Evolutionary conservation across 805 yeast species (phyloP).

Genomic region (Priceomyces medius): DNA sequence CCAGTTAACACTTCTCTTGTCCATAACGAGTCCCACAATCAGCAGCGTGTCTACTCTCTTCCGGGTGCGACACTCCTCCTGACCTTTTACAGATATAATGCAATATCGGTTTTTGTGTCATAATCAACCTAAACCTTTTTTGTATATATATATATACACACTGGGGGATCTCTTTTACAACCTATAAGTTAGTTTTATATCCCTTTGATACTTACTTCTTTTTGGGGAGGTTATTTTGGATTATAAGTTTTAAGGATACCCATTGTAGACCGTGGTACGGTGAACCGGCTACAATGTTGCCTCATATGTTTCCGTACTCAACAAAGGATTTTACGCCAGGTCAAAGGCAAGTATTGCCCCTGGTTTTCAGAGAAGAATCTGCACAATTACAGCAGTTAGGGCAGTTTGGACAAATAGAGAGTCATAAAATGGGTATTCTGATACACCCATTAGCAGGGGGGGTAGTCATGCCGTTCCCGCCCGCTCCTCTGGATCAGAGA

Average conservation of each 20-base stretch:
- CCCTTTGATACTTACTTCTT: too few relatives aligned
- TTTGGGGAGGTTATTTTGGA: too few relatives aligned
- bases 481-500: too few relatives aligned
- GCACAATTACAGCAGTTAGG: neutral
- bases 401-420: neutral
- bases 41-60: too few relatives aligned
- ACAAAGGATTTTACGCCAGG: neutral
- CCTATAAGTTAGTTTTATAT: too few relatives aligned
- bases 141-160: neutral
- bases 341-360: slow-evolving; percentile 1
- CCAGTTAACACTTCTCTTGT: too few relatives aligned
- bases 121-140: neutral
- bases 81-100: too few relatives aligned
- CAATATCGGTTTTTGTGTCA: neutral
- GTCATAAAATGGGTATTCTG: neutral
- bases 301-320: slow-evolving; percentile 1
- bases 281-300: slow-evolving; percentile 2
- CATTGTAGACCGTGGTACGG: neutral
- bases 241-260: too few relatives aligned
- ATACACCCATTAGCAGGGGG: too few relatives aligned
- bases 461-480: too few relatives aligned
- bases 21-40: too few relatives aligned
- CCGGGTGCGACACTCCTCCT: too few relatives aligned
- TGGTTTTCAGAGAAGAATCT: neutral
- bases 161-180: neutral